A percentile compares a stretch with the other conserved stretches of the same genome.
Evolutionary conservation across 164 flowering plant genomes (phyloP).

Genomic region (Euptelea pleiosperma): DNA sequence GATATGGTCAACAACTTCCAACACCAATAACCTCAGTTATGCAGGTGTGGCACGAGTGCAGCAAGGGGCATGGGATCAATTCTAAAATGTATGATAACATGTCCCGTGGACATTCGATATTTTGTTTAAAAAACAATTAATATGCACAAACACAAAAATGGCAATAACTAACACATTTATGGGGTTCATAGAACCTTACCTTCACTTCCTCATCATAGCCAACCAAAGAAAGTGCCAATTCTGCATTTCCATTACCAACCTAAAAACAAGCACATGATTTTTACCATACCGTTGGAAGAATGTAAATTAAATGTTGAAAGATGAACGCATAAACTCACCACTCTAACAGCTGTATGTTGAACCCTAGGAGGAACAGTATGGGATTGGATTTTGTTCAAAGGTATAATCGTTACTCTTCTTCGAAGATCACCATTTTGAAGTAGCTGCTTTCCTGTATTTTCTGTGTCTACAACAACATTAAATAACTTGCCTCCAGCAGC

Average conservation of each 20-base stretch:
- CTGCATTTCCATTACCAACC: constrained; percentile 93
- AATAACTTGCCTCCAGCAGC: constrained; percentile 92
- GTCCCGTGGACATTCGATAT: background rate
- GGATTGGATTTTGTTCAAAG: constrained; percentile 81
- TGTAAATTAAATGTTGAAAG: background rate
- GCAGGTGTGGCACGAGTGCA: no score
- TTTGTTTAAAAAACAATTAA: no score
- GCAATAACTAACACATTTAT: background rate
- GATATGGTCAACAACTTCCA: no score
- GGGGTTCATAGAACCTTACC: constrained; percentile 31
- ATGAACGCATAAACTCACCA: constrained; percentile 46
- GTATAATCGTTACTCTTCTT: constrained; percentile 92
- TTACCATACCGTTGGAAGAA: background rate
- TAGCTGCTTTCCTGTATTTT: constrained; percentile 83
- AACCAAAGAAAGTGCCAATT: constrained; percentile 87
- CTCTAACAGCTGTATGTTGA: constrained; percentile 65
- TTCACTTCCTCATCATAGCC: constrained; percentile 82
- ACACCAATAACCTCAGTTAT: no score
- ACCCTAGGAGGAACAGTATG: constrained; percentile 48
- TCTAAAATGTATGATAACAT: background rate
- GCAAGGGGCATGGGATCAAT: no score
- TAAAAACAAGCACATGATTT: constrained; percentile 26
- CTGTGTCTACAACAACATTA: constrained; percentile 95
- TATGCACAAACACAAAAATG: no score
- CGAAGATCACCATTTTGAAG: constrained; percentile 79